Evolutionary conservation across 164 flowering plant genomes (phyloP).

Genomic region (Umbilicus rupestris): DNA sequence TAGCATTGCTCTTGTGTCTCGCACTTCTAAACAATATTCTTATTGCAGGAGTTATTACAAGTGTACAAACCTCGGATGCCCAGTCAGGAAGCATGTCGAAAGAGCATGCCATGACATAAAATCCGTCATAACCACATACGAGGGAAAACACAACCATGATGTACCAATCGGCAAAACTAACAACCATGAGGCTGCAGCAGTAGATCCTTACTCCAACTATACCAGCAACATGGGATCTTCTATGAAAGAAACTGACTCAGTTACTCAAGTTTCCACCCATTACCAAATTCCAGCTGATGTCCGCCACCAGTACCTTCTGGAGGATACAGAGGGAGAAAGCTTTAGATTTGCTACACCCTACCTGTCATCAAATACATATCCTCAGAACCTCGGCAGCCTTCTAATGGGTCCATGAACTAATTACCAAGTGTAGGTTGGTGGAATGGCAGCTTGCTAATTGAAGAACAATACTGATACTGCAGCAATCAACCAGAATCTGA

Average conservation of each 20-base stretch:
- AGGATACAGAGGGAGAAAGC: background rate
- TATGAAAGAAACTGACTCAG: background rate
- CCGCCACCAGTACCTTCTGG: background rate
- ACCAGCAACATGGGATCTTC: background rate
- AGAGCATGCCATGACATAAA: slow-evolving; percentile 7
- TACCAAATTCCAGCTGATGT: background rate
- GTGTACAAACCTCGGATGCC: slow-evolving; percentile 5
- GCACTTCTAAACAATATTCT: no score
- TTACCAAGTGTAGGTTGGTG: background rate
- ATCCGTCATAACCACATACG: slow-evolving; percentile 6
- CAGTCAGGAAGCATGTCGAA: slow-evolving; percentile 1
- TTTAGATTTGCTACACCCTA: background rate
- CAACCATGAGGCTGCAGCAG: background rate
- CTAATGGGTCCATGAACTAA: background rate
- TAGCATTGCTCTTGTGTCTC: no score
- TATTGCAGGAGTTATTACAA: slow-evolving; percentile 6
- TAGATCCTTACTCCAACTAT: background rate
- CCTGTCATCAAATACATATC: background rate
- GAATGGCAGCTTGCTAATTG: no score
- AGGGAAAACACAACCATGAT: slow-evolving; percentile 9
- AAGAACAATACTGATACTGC: background rate
- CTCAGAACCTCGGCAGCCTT: slow-evolving; percentile 4
- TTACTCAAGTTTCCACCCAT: background rate
- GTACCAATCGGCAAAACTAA: background rate
- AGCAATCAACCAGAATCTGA: no score